phyloP scores from a whole-genome alignment of 2,329 filamentous ascomycete genomes.

The Cercospora canescens region DNA sequence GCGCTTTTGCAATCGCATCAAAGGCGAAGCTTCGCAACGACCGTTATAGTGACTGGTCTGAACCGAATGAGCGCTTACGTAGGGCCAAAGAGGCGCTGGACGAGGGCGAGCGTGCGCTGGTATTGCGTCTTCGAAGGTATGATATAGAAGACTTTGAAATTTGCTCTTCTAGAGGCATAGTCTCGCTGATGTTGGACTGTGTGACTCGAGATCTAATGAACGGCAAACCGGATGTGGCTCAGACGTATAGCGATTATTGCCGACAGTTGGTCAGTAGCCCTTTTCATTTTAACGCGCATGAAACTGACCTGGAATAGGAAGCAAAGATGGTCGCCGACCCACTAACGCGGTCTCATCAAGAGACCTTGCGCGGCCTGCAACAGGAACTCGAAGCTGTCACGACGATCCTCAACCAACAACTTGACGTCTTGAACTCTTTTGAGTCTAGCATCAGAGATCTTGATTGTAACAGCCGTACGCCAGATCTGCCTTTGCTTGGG shows the following conservation, averaged over 20 bases:
- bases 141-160: conserved; percentile 15
- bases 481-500: conserved; percentile 1
- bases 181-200: conserved; percentile 12
- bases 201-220: conserved; percentile 13
- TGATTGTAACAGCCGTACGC: neutral
- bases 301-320: conserved; percentile 8
- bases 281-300: neutral
- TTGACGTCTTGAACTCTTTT: conserved; percentile 13
- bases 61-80: neutral
- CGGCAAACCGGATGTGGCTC: conserved; percentile 7
- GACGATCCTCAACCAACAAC: conserved; percentile 8
- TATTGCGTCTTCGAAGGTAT: conserved; percentile 1
- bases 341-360: conserved; percentile 12
- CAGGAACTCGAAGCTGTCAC: conserved; percentile 14
- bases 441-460: conserved; percentile 9
- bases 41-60: neutral
- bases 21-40: neutral
- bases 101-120: conserved; percentile 4
- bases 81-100: neutral
- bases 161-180: conserved; percentile 15
- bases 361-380: conserved; percentile 9
- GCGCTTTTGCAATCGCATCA: conserved; percentile 10
- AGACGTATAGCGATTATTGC: conserved; percentile 14
- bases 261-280: conserved; percentile 4
- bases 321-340: conserved; percentile 15